Evolutionary conservation across 2,329 filamentous ascomycete genomes (phyloP), one percentile per base, ranked within the genome.

Genomic region (Tolypocladium pustulatum): DNA sequence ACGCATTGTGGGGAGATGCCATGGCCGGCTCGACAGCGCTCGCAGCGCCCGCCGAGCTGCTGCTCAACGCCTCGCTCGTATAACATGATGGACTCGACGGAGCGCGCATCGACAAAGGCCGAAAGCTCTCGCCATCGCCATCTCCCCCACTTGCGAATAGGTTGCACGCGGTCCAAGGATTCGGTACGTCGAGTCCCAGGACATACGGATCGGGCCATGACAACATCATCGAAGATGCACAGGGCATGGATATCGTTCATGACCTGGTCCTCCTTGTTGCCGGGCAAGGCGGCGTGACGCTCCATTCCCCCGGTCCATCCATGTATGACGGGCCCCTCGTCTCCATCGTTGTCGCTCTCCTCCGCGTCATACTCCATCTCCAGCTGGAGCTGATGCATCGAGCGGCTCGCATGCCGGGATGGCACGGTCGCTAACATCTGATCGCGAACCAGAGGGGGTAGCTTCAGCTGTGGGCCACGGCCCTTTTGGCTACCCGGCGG

Each of bases 1-100:
- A 68, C 62, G 54, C 66, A 67, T 40, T 67, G 65, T 20, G 62
- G 62, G 0, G 65, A 66, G 20, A 65, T 58, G 4, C 66, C 66
- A 12, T 66, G 61, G 10, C 65, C 65, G 2, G 58, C 61, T 9
- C 63, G 63, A 57, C 66, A 68, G 20, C 58, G 60, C 17, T 59
- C 55, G 58, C 66, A 68, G 54, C 64, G 60, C n/a, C 60, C 58
- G 58, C 53, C 57, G 32, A 60, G 54, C 9, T 38, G 43, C 12
- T 63, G 61, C 27, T 64, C 53, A 7, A 64, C 54, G 3, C 66
- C 66, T 25, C 65, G 61, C 54, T 68, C 66, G 55, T 68, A 65
- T 40, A 67, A 38, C 64, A 66, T 65, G 43, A 68, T 59, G 17
- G 64, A 64, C 43, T 67, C 65, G 20, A 63, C 54, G 3, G 65